Evolutionary conservation across 768 basidiomycete species (phyloP).

Genomic region (Suillus cothurnatus): DNA sequence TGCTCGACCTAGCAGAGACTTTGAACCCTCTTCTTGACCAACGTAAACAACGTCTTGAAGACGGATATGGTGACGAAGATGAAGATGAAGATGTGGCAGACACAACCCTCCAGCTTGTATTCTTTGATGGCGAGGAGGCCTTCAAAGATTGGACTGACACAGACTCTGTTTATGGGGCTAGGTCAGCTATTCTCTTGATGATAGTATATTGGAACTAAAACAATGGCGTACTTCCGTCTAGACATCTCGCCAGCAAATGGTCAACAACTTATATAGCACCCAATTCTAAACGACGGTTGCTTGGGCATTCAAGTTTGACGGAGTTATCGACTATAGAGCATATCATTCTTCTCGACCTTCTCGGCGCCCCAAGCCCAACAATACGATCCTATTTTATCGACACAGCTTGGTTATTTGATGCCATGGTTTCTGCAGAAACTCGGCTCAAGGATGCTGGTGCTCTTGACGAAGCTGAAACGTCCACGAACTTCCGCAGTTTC

Average conservation of each 20-base stretch:
- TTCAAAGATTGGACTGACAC: slow-evolving; percentile 86
- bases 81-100: slow-evolving; percentile 65
- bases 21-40: slow-evolving; percentile 72
- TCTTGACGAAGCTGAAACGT: slow-evolving; percentile 51
- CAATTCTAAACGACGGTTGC: slow-evolving; percentile 58
- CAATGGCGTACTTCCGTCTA: slow-evolving; percentile 29
- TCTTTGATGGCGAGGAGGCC: slow-evolving; percentile 98
- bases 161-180: slow-evolving; percentile 95
- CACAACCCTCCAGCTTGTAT: slow-evolving; percentile 88
- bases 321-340: slow-evolving; percentile 84
- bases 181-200: slow-evolving; percentile 45
- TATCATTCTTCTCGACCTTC: slow-evolving; percentile 88
- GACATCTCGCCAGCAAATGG: slow-evolving; percentile 92
- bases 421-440: slow-evolving; percentile 69
- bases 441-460: slow-evolving; percentile 67
- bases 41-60: slow-evolving; percentile 55
- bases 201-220: slow-evolving; percentile 5
- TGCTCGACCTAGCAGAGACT: slow-evolving; percentile 89
- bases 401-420: slow-evolving; percentile 93
- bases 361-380: slow-evolving; percentile 74
- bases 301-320: slow-evolving; percentile 52
- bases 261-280: slow-evolving; percentile 63
- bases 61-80: slow-evolving; percentile 48
- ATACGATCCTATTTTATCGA: slow-evolving; percentile 83
- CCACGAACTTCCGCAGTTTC: slow-evolving; percentile 57